Conservation (phyloP, 495 filamentous ascomycete genomes). For the Penicillium paradoxum region DNA sequence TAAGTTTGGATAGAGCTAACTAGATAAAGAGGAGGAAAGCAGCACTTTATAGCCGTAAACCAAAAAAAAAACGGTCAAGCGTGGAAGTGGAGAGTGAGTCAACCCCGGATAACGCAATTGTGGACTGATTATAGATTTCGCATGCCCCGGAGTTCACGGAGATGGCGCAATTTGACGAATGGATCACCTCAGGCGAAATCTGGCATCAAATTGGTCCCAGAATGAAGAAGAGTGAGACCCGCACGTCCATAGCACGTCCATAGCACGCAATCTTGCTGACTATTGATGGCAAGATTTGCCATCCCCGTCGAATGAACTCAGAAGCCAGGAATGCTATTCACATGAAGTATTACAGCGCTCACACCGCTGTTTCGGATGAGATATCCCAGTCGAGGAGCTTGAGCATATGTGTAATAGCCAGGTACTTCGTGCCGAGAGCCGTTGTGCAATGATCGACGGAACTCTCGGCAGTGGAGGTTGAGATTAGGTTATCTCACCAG, state of each 20-base stretch:
- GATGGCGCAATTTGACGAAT: slow-evolving; percentile 31
- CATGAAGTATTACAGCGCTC: not conserved
- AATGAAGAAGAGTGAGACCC: not conserved
- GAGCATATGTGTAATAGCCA: too few species aligned
- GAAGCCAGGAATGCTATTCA: not conserved
- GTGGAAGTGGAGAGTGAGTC: slow-evolving; percentile 12
- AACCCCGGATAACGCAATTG: slow-evolving; percentile 13
- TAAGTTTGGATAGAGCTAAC: slow-evolving; percentile 5
- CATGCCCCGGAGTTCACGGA: slow-evolving; percentile 16
- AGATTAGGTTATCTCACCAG: slow-evolving; percentile 19
- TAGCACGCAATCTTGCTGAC: slow-evolving; percentile 26
- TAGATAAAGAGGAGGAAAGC: not conserved
- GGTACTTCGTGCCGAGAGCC: too few species aligned
- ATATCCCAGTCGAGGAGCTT: not conserved
- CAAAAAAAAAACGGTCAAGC: not conserved
- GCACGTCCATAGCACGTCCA: not conserved
- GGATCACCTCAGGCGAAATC: slow-evolving; percentile 22
- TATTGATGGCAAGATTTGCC: slow-evolving; percentile 23
- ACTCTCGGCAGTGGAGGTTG: slow-evolving; percentile 15
- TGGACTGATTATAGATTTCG: slow-evolving; percentile 10
- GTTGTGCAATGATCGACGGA: slow-evolving; percentile 9
- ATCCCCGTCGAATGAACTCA: slow-evolving; percentile 11
- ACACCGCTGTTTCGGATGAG: slow-evolving; percentile 15
- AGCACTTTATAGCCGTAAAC: slow-evolving; percentile 14
- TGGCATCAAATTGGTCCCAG: not conserved